Evolutionary conservation across 257 asterid species (phyloP).

Genomic region (Cruciata laevipes): DNA sequence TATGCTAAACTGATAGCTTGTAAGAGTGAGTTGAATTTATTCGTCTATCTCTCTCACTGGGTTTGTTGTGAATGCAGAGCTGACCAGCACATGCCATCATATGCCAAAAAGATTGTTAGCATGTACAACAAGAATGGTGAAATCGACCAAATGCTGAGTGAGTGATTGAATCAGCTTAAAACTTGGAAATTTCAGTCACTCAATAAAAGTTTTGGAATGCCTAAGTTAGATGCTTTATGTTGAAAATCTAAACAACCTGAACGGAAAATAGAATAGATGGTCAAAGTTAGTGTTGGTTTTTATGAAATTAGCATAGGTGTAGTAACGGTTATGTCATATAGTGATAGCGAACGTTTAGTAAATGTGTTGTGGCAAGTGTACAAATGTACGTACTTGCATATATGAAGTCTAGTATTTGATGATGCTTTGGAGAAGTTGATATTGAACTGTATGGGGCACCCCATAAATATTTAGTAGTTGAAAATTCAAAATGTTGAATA

Average conservation of each 20-base stretch:
- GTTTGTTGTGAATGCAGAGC: constrained; percentile 52
- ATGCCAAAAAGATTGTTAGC: constrained; percentile 74
- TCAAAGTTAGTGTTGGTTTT: constrained; percentile 15
- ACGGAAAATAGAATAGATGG: not conserved
- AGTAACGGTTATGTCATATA: not conserved
- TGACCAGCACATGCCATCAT: constrained; percentile 78
- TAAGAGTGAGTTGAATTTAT: not conserved
- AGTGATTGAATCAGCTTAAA: constrained; percentile 30
- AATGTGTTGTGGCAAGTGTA: not conserved
- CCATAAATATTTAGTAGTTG: not conserved
- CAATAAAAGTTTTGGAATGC: not conserved
- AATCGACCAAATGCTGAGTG: constrained; percentile 68
- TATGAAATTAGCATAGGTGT: not conserved
- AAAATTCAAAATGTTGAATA: not conserved
- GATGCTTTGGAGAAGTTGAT: not conserved
- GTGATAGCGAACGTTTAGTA: not conserved
- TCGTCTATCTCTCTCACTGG: constrained; percentile 8
- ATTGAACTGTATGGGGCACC: not conserved
- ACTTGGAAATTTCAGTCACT: constrained; percentile 10
- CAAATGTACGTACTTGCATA: not conserved
- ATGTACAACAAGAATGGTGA: constrained; percentile 87
- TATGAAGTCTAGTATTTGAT: not conserved
- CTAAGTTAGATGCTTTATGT: not conserved
- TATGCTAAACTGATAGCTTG: constrained; percentile 15
- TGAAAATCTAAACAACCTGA: not conserved